These are phyloP conservation scores for Aspergillus arachidicola DNA, from an alignment of 2,329 filamentous ascomycete genomes.

Conservation along the genomic window DNA sequence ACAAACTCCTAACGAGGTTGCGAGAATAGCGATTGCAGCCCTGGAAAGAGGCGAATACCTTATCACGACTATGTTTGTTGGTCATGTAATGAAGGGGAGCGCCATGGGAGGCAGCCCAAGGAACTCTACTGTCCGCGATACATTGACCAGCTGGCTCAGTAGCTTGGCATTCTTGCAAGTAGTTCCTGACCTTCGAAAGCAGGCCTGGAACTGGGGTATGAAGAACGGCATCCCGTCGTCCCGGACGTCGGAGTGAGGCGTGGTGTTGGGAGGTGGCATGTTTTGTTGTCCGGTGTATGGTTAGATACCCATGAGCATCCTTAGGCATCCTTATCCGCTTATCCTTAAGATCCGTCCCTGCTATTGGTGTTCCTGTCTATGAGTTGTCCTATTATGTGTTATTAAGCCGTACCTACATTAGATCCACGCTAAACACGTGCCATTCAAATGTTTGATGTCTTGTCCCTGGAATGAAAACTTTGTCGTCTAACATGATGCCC, in stretches of 20 bases:
- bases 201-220: slow-evolving; percentile 61
- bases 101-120: slow-evolving; percentile 56
- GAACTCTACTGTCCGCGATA: slow-evolving; percentile 57
- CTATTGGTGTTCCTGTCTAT: slow-evolving; percentile 13
- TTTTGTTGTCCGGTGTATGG: slow-evolving; percentile 24
- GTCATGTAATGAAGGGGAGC: slow-evolving; percentile 68
- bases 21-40: slow-evolving; percentile 67
- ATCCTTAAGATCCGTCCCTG: slow-evolving; percentile 11
- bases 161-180: slow-evolving; percentile 59
- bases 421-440: not conserved
- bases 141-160: slow-evolving; percentile 56
- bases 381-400: slow-evolving; percentile 3
- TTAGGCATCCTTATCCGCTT: slow-evolving; percentile 13
- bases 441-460: not conserved
- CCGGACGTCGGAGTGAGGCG: slow-evolving; percentile 8
- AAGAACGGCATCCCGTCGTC: slow-evolving; percentile 50
- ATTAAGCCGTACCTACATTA: slow-evolving; percentile 1
- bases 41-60: slow-evolving; percentile 81
- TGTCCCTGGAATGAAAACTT: not conserved
- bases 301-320: slow-evolving; percentile 32
- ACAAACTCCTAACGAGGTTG: slow-evolving; percentile 78
- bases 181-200: slow-evolving; percentile 58
- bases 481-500: not conserved
- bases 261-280: slow-evolving; percentile 12
- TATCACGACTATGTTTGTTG: slow-evolving; percentile 74